These are phyloP conservation scores for Nicotiana attenuata DNA, from an alignment of 257 asterid species.

Conservation along the genomic window DNA sequence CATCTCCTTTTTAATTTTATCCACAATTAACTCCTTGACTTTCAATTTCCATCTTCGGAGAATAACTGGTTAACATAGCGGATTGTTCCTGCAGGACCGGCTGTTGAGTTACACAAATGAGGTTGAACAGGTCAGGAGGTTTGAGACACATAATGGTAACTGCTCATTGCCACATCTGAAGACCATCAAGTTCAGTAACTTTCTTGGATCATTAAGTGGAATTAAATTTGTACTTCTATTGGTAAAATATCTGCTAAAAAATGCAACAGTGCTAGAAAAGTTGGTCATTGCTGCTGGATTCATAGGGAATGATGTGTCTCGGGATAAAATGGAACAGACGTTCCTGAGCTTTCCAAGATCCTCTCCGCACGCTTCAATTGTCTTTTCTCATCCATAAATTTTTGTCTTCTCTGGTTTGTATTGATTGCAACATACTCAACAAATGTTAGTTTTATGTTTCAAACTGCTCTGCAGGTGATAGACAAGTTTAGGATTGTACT, in stretches of 20 bases:
- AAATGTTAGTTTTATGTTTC: not conserved
- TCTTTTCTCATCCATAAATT: not conserved
- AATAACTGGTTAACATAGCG: too few relatives aligned
- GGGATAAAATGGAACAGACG: not conserved
- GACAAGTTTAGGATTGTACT: not conserved
- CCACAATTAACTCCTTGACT: not conserved
- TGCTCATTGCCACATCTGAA: not conserved
- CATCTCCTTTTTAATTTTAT: not conserved
- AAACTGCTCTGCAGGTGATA: not conserved
- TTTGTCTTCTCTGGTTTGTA: not conserved
- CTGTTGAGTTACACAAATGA: not conserved
- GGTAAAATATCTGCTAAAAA: not conserved
- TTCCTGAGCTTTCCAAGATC: not conserved
- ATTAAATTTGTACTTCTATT: not conserved
- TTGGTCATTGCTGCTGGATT: not conserved
- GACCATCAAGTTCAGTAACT: not conserved
- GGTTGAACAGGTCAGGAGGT: not conserved
- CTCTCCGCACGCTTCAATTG: not conserved
- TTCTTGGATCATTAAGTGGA: not conserved
- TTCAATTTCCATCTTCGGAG: not conserved
- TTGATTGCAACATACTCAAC: not conserved
- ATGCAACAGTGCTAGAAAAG: too few relatives aligned
- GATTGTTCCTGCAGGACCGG: not conserved
- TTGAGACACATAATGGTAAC: not conserved
- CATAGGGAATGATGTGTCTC: not conserved